Evolutionary conservation across 768 basidiomycete species (phyloP).

Genomic region (Calocera viscosa): DNA sequence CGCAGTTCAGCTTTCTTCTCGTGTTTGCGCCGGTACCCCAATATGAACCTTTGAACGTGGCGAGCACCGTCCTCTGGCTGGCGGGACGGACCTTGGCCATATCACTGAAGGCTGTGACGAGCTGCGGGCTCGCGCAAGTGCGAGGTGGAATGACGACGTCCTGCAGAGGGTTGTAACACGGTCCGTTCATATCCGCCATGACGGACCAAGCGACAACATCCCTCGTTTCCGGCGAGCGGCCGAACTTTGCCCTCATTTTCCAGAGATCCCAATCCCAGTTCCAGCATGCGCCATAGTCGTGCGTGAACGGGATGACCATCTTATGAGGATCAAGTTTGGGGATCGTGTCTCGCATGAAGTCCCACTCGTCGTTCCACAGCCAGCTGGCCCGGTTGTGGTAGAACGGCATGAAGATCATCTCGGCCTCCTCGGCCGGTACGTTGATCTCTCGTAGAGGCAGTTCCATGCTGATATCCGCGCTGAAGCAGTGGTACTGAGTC

Average conservation of each 20-base stretch:
- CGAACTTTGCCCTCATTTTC: slow-evolving; percentile 13
- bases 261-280: slow-evolving; percentile 24
- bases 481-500: slow-evolving; percentile 24
- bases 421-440: slow-evolving; percentile 26
- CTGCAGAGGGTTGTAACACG: slow-evolving; percentile 28
- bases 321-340: slow-evolving; percentile 20
- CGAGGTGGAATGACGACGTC: slow-evolving; percentile 28
- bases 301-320: slow-evolving; percentile 24
- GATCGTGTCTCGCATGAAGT: slow-evolving; percentile 20
- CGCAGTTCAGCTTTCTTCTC: slow-evolving; percentile 23
- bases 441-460: slow-evolving; percentile 22
- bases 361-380: slow-evolving; percentile 20
- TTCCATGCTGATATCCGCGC: slow-evolving; percentile 26
- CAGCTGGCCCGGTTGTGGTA: slow-evolving; percentile 23
- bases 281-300: slow-evolving; percentile 28
- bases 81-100: slow-evolving; percentile 21
- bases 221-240: slow-evolving; percentile 10
- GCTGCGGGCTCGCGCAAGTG: slow-evolving; percentile 22
- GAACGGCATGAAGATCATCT: slow-evolving; percentile 24
- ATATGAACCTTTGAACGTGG: slow-evolving; percentile 25
- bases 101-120: slow-evolving; percentile 21
- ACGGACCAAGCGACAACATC: slow-evolving; percentile 23
- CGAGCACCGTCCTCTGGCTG: slow-evolving; percentile 20
- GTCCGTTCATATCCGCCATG: slow-evolving; percentile 28
- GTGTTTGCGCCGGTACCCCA: slow-evolving; percentile 28